Evolutionary conservation across 768 basidiomycete species (phyloP), one percentile per base, ranked within the genome.

Genomic region (Lepiota venenata): DNA sequence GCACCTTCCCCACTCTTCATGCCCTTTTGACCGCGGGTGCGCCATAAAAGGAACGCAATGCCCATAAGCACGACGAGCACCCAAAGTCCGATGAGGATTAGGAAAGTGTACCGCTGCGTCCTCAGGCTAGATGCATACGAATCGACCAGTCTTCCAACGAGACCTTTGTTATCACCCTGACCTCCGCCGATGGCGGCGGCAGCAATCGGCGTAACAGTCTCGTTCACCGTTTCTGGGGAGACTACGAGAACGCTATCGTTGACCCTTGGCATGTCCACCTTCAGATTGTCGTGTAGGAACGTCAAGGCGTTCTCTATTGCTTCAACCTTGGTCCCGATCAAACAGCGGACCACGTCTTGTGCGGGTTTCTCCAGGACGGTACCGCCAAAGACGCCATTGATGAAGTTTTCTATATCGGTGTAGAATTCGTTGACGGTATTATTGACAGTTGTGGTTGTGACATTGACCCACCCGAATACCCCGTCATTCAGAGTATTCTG

Each of bases 381-480:
- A 7, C 84, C 84, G 44, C 90, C 87, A 68, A 98, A 95, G 8
- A 93, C 80, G 1, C 77, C 76, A 51, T 76, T 72, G n/a, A 98
- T 91, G 5, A 82, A 77, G 41, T 79, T 75, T 69, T 96, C 90
- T 29, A 99, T 71, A 47, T 93, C 93, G 52, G 75, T 75, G 71
- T 98, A 98, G 69, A 99, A 96, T 43, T 76, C 77, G 65, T 82
- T 87, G 63, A 99, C 73, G 2, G 96, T 97, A 61, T 75, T 73
- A 68, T 99, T 99, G 50, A 99, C 79, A 5, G 87, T 84, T 3
- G 83, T 84, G 1, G 93, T 96, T 7, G 96, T 96, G 15, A 76
- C 80, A 62, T 98, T 93, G 46, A 98, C 87, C 95, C 95, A 98
- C 9, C 94, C 93, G 58, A 98, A 96, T 43, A 98, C 71, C 21